Evolutionary conservation across 805 yeast species (phyloP).

Genomic region (Kodamaea nitidulidarum): DNA sequence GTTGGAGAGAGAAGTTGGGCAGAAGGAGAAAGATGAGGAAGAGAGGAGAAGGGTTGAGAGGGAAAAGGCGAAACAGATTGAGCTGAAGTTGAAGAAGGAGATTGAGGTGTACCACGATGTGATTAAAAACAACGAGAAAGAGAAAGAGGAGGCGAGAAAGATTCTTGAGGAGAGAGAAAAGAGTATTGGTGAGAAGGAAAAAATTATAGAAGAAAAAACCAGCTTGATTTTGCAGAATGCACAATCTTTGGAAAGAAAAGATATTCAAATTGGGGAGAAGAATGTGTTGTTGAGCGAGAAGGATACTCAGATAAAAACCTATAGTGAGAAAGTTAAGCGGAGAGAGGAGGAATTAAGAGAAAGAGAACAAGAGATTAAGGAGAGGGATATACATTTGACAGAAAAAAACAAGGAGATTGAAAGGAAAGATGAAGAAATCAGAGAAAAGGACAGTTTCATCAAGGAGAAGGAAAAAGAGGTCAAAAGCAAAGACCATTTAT

Average conservation of each 20-base stretch:
- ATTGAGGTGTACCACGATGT: not conserved
- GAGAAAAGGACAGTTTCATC: not conserved
- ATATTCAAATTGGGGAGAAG: slow-evolving; percentile 3
- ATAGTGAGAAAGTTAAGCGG: slow-evolving; percentile 14
- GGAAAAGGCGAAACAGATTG: not conserved
- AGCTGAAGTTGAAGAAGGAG: not conserved
- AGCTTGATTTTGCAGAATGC: not conserved
- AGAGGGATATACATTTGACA: not conserved
- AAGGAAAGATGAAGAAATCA: not conserved
- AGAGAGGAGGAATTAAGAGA: not conserved
- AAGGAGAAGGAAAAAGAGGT: not conserved
- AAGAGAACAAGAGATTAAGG: not conserved
- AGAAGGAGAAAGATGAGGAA: not conserved
- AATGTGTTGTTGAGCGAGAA: slow-evolving; percentile 12
- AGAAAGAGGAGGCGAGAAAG: not conserved
- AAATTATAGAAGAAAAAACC: not conserved
- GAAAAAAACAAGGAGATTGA: not conserved
- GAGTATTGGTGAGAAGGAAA: not conserved
- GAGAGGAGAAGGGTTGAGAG: not conserved
- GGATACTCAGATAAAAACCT: slow-evolving; percentile 11
- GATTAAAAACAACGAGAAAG: not conserved
- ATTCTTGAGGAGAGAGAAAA: not conserved
- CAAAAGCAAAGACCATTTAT: too few species aligned
- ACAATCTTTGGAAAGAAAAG: not conserved
- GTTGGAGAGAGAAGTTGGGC: not conserved